Percentiles rank a stretch among this genome's conserved stretches.
phyloP scores from a whole-genome alignment of 176 grass and related monocot species.

The sorghum (Sorghum bicolor) region Sorghum_bicolor_NCBIv3 NC_012871.2:61942001-61942500 shows the following conservation, averaged over 20 bases:
- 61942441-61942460: neutral
- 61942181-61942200: conserved; percentile 98
- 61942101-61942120: conserved; percentile 13
- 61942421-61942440: neutral
- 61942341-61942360: neutral
- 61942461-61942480: neutral
- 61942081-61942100: neutral
- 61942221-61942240: conserved; percentile 94
- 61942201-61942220: conserved; percentile 78
- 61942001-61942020: conserved; percentile 35
- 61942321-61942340: neutral
- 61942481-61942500: neutral
- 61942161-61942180: conserved; percentile 70
- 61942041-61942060: conserved; percentile 1
- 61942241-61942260: conserved; percentile 64
- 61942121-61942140: neutral
- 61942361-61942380: neutral
- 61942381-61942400: neutral
- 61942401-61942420: neutral
- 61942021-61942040: conserved; percentile 18
- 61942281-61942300: conserved; percentile 1
- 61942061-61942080: conserved; percentile 20
- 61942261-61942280: neutral
- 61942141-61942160: conserved; percentile 10
- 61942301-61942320: conserved; percentile 14